phyloP scores from a whole-genome alignment of 495 filamentous ascomycete species.

The Talaromyces borbonicus region DNA sequence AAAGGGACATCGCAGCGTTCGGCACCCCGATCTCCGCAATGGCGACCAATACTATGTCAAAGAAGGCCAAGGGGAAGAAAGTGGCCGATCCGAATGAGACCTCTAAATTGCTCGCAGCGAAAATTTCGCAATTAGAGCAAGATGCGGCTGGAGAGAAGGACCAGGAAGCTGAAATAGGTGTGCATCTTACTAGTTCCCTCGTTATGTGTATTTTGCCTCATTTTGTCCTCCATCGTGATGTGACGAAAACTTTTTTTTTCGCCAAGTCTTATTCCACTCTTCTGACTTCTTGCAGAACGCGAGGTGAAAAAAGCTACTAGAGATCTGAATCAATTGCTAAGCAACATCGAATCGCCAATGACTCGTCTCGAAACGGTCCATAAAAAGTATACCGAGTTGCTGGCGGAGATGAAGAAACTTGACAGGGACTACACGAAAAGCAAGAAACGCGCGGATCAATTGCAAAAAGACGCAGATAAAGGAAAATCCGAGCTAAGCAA shows the following conservation, averaged over 20 bases:
- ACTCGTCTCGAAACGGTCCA: constrained; percentile 75
- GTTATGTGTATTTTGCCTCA: constrained; percentile 3
- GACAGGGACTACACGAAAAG: constrained; percentile 91
- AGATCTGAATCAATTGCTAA: constrained; percentile 72
- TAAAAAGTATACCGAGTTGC: constrained; percentile 81
- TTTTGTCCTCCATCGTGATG: background rate
- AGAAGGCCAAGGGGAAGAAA: constrained; percentile 70
- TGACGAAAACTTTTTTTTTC: constrained; percentile 3
- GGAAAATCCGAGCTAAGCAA: constrained; percentile 78
- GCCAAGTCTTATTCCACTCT: constrained; percentile 2
- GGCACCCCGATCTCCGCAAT: constrained; percentile 13
- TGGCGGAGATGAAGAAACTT: constrained; percentile 87
- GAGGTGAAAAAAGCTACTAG: constrained; percentile 91
- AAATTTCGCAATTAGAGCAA: constrained; percentile 90
- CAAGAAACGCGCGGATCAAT: constrained; percentile 86
- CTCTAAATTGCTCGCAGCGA: constrained; percentile 79
- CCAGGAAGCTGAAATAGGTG: constrained; percentile 93
- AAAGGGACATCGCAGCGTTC: background rate
- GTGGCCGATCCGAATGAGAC: constrained; percentile 71
- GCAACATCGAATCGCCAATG: constrained; percentile 65
- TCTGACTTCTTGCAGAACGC: constrained; percentile 43
- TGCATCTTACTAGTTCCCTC: constrained; percentile 31
- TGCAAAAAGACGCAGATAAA: constrained; percentile 95
- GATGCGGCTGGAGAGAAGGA: constrained; percentile 91
- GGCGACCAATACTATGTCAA: constrained; percentile 36